Base-by-base conservation (phyloP, 257 asterid genomes). In the Jacaranda mimosifolia region DNA sequence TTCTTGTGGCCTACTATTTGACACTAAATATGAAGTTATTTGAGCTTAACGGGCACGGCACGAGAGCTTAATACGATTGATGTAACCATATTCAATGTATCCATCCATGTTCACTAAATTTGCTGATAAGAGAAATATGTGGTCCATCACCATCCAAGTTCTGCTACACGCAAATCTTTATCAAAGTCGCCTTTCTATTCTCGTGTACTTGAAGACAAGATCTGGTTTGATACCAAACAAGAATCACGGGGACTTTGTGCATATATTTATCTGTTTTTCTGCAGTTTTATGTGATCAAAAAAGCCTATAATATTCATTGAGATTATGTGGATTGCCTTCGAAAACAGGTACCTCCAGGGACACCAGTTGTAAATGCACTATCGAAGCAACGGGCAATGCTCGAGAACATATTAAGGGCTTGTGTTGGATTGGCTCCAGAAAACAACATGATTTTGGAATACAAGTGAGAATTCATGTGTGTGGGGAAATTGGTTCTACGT, bases 371-470 rank as follows among this genome's bases (percentile, higher is more conserved):
- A 83, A 96, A 96, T 79, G 99, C 99, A 0, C 90, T 96, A 2
- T 89, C 99, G 13, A 96, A 96, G 87, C 99, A 93, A 79, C 80
- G 99, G 75, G 91, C 98, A 14, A 96, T 96, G 99, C 93, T 96
- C 17, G 99, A 96, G 91, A 96, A 96, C 82, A 96, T 96, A 70
- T 3, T 96, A 80, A 90, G 99, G 93, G 99, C 99, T 72, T 96
- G 98, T 74, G 91, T 93, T 77, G 99, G 99, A 43, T 85, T 96
- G 88, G 97, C 99, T 55, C 98, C 99, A 5, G 99, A 96, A 70
- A 96, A 96, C 91, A 96, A 96, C 91, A 96, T 96, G 99, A 96
- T 93, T 42, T 80, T 96, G 91, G 99, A 96, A 65, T 96, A 93
- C 91, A 96, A 96, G 79, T 96, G 93, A 91, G 53, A 49, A 39